These are phyloP conservation scores for Fusarium abutilonis DNA, from an alignment of 2,329 filamentous ascomycete species.

Conservation along the genomic window DNA sequence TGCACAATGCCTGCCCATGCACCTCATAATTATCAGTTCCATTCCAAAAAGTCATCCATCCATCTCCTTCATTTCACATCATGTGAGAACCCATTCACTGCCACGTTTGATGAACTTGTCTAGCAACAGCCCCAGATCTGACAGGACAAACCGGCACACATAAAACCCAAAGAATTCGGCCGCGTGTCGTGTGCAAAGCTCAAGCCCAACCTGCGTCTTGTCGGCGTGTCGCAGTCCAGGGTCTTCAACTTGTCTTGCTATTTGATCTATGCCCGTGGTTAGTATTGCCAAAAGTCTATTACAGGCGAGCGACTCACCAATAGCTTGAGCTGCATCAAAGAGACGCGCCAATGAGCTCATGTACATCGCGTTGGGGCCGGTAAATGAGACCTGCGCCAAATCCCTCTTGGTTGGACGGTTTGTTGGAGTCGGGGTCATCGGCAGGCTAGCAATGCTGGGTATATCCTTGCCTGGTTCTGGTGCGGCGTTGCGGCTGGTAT, in stretches of 20 bases:
- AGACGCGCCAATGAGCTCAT: conserved; percentile 90
- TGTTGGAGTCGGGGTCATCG: conserved; percentile 75
- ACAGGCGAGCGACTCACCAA: conserved; percentile 70
- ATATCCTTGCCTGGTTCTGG: conserved; percentile 46
- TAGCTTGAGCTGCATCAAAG: conserved; percentile 90
- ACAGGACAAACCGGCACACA: conserved; percentile 91
- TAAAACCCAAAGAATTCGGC: conserved; percentile 99
- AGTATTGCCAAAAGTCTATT: conserved; percentile 22
- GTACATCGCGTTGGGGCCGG: conserved; percentile 87
- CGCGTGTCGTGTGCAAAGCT: conserved; percentile 90
- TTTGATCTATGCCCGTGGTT: conserved; percentile 74
- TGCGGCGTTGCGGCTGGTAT: conserved; percentile 48
- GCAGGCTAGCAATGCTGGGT: conserved; percentile 74
- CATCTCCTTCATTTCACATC: conserved; percentile 32
- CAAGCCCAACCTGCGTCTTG: conserved; percentile 93
- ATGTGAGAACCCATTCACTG: conserved; percentile 83
- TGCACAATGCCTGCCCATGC: conserved; percentile 34
- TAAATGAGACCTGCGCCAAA: conserved; percentile 73
- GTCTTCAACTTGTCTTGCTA: conserved; percentile 94
- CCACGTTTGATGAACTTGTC: conserved; percentile 98
- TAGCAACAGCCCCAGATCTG: conserved; percentile 83
- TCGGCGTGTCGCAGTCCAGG: conserved; percentile 91
- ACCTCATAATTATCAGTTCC: conserved; percentile 20
- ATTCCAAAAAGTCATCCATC: background rate
- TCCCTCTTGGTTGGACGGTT: conserved; percentile 78